Conservation (phyloP, 1,284 basidiomycete species). For the Fomitopsis pinicola region DNA sequence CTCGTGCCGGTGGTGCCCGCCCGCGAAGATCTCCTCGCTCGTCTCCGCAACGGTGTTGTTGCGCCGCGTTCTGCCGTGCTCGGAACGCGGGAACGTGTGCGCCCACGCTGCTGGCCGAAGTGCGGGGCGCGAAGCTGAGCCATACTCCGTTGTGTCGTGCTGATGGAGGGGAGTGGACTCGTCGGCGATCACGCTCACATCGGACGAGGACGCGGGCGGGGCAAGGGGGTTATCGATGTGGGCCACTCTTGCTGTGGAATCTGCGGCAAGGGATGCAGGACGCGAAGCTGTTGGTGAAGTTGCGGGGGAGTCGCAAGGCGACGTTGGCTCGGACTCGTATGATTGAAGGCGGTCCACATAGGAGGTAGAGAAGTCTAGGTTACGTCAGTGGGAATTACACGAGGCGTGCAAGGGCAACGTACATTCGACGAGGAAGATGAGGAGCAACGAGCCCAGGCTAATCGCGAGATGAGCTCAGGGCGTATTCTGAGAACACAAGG, state of each 20-base stretch:
- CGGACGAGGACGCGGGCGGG: slow-evolving; percentile 7
- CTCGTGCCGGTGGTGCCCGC: slow-evolving; percentile 44
- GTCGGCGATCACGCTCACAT: neutral
- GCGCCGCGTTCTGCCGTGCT: neutral
- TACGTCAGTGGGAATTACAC: neutral
- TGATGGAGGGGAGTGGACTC: slow-evolving; percentile 1
- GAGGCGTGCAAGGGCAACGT: slow-evolving; percentile 21
- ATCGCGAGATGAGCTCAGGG: neutral
- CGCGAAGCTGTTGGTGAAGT: neutral
- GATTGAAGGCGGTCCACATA: slow-evolving; percentile 67
- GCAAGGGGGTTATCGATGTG: slow-evolving; percentile 11
- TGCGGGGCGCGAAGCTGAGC: neutral
- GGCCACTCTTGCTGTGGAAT: neutral
- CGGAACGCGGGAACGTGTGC: slow-evolving; percentile 5
- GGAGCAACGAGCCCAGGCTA: slow-evolving; percentile 59
- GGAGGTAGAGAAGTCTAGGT: slow-evolving; percentile 61
- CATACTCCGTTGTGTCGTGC: neutral
- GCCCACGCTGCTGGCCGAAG: slow-evolving; percentile 1
- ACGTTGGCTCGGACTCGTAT: slow-evolving; percentile 48
- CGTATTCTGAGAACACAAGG: neutral
- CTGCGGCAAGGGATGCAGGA: neutral
- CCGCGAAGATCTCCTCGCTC: slow-evolving; percentile 21
- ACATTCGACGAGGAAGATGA: slow-evolving; percentile 79
- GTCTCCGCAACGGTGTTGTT: neutral
- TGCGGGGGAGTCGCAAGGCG: slow-evolving; percentile 25